A percentile compares a stretch with the other conserved stretches of the same genome.
Evolutionary conservation across 2,329 filamentous ascomycete genomes (phyloP).

Genomic region (Fusarium musae): DNA sequence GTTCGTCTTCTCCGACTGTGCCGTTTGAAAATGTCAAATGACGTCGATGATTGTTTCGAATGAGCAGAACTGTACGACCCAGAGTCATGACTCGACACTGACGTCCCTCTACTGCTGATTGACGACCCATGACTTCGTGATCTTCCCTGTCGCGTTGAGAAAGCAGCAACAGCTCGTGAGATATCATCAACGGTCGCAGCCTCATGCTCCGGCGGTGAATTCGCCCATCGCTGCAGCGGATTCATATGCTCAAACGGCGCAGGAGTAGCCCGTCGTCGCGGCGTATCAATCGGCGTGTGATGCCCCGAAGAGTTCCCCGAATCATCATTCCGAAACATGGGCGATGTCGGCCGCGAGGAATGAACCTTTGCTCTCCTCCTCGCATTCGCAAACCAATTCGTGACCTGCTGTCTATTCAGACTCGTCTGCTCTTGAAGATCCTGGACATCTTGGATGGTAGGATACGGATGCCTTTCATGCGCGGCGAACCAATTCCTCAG

Average conservation of each 20-base stretch:
- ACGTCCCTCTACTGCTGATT: slow-evolving; percentile 44
- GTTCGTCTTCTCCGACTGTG: slow-evolving; percentile 27
- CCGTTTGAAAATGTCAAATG: slow-evolving; percentile 27
- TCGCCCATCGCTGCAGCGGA: slow-evolving; percentile 48
- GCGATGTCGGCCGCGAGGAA: slow-evolving; percentile 43
- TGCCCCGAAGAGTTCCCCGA: slow-evolving; percentile 22
- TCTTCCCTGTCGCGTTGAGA: slow-evolving; percentile 52
- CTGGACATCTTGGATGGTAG: slow-evolving; percentile 83
- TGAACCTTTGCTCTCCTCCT: slow-evolving; percentile 77
- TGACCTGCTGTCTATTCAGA: slow-evolving; percentile 80
- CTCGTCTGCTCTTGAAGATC: slow-evolving; percentile 78
- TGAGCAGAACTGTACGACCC: slow-evolving; percentile 34
- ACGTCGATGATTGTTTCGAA: slow-evolving; percentile 17
- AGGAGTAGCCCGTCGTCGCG: slow-evolving; percentile 54
- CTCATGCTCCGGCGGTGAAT: slow-evolving; percentile 50
- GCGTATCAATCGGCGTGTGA: slow-evolving; percentile 65
- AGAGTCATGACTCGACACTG: slow-evolving; percentile 27
- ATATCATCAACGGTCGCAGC: slow-evolving; percentile 48
- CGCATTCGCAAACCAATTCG: slow-evolving; percentile 90
- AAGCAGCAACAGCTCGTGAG: slow-evolving; percentile 42
- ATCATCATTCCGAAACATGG: slow-evolving; percentile 34
- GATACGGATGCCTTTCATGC: slow-evolving; percentile 82
- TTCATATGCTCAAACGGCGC: slow-evolving; percentile 44
- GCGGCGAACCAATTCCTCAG: slow-evolving; percentile 83
- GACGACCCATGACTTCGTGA: slow-evolving; percentile 52